Evolutionary conservation across 768 basidiomycete genomes (phyloP).

Genomic region (Brasilioporus rufonigricans): DNA sequence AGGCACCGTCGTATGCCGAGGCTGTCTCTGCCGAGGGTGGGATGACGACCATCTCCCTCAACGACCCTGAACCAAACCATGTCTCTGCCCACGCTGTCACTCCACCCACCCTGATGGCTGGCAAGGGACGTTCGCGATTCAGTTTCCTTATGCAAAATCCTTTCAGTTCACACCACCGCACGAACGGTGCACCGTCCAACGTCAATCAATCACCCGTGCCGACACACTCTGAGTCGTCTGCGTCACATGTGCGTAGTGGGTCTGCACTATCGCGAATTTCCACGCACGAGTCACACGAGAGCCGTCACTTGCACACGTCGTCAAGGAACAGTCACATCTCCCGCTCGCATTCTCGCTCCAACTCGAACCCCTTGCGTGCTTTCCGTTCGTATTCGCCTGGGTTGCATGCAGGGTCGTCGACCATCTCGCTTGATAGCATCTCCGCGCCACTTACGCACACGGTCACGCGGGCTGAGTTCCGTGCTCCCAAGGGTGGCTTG

Average conservation of each 20-base stretch:
- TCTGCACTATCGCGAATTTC: conserved; percentile 24
- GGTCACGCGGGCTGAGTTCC: conserved; percentile 64
- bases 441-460: conserved; percentile 78
- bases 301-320: conserved; percentile 19
- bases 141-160: conserved; percentile 41
- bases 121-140: conserved; percentile 41
- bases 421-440: conserved; percentile 71
- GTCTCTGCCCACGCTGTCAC: neutral
- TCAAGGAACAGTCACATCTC: conserved; percentile 32
- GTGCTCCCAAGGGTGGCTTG: conserved; percentile 47
- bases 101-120: neutral
- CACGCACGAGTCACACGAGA: conserved; percentile 23
- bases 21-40: conserved; percentile 15
- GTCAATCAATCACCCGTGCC: conserved; percentile 7
- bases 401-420: conserved; percentile 53
- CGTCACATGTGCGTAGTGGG: conserved; percentile 8
- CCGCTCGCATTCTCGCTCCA: conserved; percentile 38
- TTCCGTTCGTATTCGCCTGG: conserved; percentile 40
- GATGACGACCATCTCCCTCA: conserved; percentile 11
- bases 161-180: conserved; percentile 32
- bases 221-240: conserved; percentile 21
- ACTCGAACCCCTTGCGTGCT: conserved; percentile 34
- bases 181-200: conserved; percentile 14
- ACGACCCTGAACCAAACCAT: conserved; percentile 21
- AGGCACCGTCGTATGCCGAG: conserved; percentile 69